Base-by-base conservation (phyloP, 2,329 filamentous ascomycete species). In the Paecilomyces formosus region DNA sequence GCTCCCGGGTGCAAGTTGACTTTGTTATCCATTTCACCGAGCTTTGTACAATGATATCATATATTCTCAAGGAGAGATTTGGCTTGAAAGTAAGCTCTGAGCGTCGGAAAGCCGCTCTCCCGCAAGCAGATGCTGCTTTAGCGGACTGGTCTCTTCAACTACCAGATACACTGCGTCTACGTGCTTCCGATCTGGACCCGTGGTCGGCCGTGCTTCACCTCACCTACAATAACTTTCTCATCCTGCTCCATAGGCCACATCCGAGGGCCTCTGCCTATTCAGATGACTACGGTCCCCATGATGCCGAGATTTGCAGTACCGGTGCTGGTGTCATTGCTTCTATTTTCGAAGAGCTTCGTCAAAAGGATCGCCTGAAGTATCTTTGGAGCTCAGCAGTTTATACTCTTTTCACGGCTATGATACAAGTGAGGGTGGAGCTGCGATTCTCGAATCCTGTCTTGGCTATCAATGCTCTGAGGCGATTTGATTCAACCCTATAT, bases 31-130 rank as follows among this genome's bases (percentile, higher is more conserved):
- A 81, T 31, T 79, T 80, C 54, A 77, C 79, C 2, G 76, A 76
- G 39, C 72, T 83, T 0, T 82, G 80, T 60, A 74, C 79, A 21
- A 79, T 82, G 65, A 78, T 82, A 50, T 80, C 74, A 4, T 76
- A 74, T 58, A 72, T 77, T 24, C 69, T 76, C 56, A 71, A 74
- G 18, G 74, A 76, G 59, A 67, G 74, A 28, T 77, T 77, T 57
- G 75, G 75, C 7, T 62, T 77, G 21, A 69, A 71, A 30, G 72
- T 75, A 52, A 74, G 66, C 30, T 74, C 66, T 61, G 73, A 70
- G 63, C 70, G 73, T 50, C 72, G 74, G 52, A 77, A 76, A 62
- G 74, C 72, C 9, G 73, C 72, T 35, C 68, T 77, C 22, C 69
- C 70, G 54, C 72, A 76, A 61, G 75, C 74, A 7, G 75, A 77